These are phyloP conservation scores for Otatea glauca DNA, from an alignment of 176 grass and related monocot genomes.

Conservation along the genomic window DNA sequence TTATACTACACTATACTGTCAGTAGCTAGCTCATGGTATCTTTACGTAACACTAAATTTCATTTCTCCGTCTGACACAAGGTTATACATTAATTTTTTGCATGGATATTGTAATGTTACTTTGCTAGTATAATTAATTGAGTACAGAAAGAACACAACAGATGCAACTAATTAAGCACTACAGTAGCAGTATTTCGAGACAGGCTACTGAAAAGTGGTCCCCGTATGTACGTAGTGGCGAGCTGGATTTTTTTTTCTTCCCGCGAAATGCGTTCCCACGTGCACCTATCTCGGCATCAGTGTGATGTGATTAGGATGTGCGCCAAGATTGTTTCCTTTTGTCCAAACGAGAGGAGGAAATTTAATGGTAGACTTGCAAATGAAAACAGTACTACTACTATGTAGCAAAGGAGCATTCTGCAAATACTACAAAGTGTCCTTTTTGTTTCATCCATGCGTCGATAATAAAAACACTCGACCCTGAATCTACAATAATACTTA, in stretches of 20 bases:
- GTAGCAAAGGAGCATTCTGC: background rate
- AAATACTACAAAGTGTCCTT: background rate
- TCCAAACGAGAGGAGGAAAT: background rate
- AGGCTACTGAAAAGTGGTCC: constrained; percentile 27
- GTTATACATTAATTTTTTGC: background rate
- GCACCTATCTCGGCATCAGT: background rate
- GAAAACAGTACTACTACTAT: background rate
- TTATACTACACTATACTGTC: constrained; percentile 19
- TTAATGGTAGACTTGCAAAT: background rate
- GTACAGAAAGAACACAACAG: background rate
- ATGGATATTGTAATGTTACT: background rate
- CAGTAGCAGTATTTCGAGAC: background rate
- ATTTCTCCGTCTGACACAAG: background rate
- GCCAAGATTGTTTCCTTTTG: background rate
- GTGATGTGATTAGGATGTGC: constrained; percentile 32
- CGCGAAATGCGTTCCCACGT: constrained; percentile 44
- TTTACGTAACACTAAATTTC: constrained; percentile 1
- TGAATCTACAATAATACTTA: background rate
- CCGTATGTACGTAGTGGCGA: background rate
- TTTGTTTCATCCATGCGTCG: background rate
- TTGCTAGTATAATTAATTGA: background rate
- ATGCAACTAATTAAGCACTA: background rate
- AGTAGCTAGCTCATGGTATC: background rate
- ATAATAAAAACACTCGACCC: background rate
- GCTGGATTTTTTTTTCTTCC: background rate